Conservation (phyloP, 2,329 filamentous ascomycete species). For the Trichothecium sympodiale region DNA sequence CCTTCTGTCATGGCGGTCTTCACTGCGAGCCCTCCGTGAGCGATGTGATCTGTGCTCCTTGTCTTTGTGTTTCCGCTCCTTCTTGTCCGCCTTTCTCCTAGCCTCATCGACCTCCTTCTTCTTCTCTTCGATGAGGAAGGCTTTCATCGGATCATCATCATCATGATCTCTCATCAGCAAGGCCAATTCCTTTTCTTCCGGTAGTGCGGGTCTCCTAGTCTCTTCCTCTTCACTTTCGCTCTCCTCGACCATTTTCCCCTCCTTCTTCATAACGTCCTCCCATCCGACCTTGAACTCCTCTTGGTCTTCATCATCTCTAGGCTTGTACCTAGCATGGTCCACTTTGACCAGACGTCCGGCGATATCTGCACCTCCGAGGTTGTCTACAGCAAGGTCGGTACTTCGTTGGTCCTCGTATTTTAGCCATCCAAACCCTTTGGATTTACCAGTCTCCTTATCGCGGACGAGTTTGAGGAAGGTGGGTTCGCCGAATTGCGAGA, state of each 20-base stretch:
- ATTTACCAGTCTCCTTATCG: slow-evolving; percentile 94
- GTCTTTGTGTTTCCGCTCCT: slow-evolving; percentile 34
- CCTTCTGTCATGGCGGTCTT: slow-evolving; percentile 17
- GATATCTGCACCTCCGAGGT: slow-evolving; percentile 77
- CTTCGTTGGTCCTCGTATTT: slow-evolving; percentile 98
- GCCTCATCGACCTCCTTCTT: slow-evolving; percentile 75
- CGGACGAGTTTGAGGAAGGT: slow-evolving; percentile 85
- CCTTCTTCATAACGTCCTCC: slow-evolving; percentile 46
- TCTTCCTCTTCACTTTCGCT: slow-evolving; percentile 35
- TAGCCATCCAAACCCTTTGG: slow-evolving; percentile 86
- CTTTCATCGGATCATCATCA: slow-evolving; percentile 96
- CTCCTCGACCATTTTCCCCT: slow-evolving; percentile 31
- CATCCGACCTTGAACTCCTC: slow-evolving; percentile 48
- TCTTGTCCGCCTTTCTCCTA: slow-evolving; percentile 37
- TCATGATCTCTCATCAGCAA: slow-evolving; percentile 70
- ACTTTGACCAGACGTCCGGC: slow-evolving; percentile 73
- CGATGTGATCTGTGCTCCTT: slow-evolving; percentile 35
- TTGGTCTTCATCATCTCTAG: slow-evolving; percentile 64
- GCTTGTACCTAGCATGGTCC: slow-evolving; percentile 88
- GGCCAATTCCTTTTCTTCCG: slow-evolving; percentile 72
- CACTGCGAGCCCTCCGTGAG: slow-evolving; percentile 20
- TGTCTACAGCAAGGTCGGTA: slow-evolving; percentile 92
- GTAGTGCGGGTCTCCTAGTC: slow-evolving; percentile 50
- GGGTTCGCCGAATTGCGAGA: slow-evolving; percentile 93
- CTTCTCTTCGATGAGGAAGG: slow-evolving; percentile 80